Conservation (phyloP, 495 filamentous ascomycete genomes). For the Lasiosphaeria ovina region DNA sequence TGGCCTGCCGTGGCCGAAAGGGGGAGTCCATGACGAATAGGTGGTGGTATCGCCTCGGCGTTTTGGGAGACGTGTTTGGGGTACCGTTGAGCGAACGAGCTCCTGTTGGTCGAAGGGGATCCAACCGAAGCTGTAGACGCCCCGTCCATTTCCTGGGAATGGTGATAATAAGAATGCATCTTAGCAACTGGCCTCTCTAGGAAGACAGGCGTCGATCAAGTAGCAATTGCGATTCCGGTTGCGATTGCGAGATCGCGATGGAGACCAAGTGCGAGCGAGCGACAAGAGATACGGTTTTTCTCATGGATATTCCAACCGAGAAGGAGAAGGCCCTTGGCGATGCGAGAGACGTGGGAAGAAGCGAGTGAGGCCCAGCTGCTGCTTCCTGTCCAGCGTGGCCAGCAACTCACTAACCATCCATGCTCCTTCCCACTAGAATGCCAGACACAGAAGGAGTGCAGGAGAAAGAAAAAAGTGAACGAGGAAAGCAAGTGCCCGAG, state of each 20-base stretch:
- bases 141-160: constrained; percentile 19
- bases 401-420: neutral
- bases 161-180: constrained; percentile 12
- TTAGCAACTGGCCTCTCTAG: neutral
- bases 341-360: neutral
- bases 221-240: neutral
- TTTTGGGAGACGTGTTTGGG: constrained; percentile 8
- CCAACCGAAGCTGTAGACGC: constrained; percentile 10
- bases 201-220: neutral
- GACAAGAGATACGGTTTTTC: neutral
- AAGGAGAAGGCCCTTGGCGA: neutral
- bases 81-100: constrained; percentile 8
- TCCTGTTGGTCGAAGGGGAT: constrained; percentile 16
- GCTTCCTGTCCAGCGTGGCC: neutral
- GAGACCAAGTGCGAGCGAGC: neutral
- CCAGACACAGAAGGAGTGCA: neutral
- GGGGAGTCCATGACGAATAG: constrained; percentile 11
- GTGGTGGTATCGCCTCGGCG: constrained; percentile 1
- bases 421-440: constrained; percentile 12
- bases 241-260: neutral
- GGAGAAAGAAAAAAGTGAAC: constrained; percentile 10
- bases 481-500: neutral
- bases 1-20: constrained; percentile 21
- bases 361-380: neutral
- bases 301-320: neutral